Evolutionary conservation across 495 filamentous ascomycete species (phyloP), one percentile per base, ranked within the genome.

Genomic region (Xylaria longipes): DNA sequence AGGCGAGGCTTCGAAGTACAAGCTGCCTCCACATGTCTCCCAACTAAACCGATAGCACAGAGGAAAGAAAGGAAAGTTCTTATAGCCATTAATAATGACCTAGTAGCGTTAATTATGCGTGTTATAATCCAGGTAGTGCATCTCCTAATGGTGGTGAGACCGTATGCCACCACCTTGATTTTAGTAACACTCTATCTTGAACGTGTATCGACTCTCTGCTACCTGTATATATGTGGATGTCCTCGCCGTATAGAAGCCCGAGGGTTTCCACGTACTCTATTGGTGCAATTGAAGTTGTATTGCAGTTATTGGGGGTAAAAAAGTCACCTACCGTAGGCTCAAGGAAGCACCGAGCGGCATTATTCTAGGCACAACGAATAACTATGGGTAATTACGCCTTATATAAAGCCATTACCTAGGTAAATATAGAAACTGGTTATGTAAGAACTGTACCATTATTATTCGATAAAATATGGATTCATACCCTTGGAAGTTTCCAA

Each of bases 241-340:
- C n/a, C 46, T 11, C n/a, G 46, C 46, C 3, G n/a, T 50, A 5
- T 4, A 50, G 20, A 25, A n/a, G 46, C 1, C 22, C 3, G 46
- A 25, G 6, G n/a, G 0, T 56, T 62, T 62, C n/a, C 35, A 9
- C 9, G 22, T 35, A 17, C 37, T 5, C 37, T 43, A 62, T 43
- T 62, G 58, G 37, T 62, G 58, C 37, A 62, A 62, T 41, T 41
- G 58, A 43, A 41, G 17, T 61, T 39, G 33, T 20, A 39, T 41
- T 41, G 58, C 8, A 39, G 35, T 39, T 20, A 41, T 39, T 25
- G 35, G 17, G 35, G 35, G 35, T 11, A 5, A 61, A 35, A 22
- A 39, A 15, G n/a, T 15, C 27, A 57, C 11, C 25, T 33, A 15
- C n/a, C n/a, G n/a, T n/a, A n/a, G n/a, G n/a, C n/a, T n/a, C n/a